A percentile compares a stretch with the other conserved stretches of the same genome.
phyloP scores from a whole-genome alignment of 805 yeast genomes.

The Sugiyamaella marilandica region DNA sequence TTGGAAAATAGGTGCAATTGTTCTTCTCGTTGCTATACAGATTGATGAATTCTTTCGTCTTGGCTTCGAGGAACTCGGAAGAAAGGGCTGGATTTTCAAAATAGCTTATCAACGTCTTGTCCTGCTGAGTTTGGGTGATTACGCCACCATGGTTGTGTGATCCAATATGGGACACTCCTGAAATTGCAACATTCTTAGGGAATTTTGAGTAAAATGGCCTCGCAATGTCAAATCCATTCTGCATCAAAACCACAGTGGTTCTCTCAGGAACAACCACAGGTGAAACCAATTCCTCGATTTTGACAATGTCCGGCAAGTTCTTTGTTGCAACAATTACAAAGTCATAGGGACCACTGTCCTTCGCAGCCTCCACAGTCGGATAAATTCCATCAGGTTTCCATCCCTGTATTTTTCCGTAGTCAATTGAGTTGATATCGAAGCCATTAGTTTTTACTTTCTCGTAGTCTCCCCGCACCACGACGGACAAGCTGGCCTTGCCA shows the following conservation, averaged over 20 bases:
- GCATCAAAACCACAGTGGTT: conserved; percentile 16
- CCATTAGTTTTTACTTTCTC: neutral
- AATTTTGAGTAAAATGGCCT: conserved; percentile 9
- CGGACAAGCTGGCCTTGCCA: neutral
- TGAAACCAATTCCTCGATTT: conserved; percentile 1
- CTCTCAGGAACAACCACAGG: conserved; percentile 15
- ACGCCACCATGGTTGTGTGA: conserved; percentile 2
- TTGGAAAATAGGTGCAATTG: conserved; percentile 1
- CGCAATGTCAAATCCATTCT: conserved; percentile 17
- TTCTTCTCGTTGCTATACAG: conserved; percentile 1
- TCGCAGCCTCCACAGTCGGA: conserved; percentile 1
- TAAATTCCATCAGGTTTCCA: neutral
- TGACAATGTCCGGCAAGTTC: conserved; percentile 1
- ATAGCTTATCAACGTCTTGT: neutral
- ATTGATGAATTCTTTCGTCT: conserved; percentile 2
- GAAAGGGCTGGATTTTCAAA: neutral
- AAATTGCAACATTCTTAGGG: conserved; percentile 13
- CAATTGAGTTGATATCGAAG: neutral
- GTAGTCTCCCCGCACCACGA: neutral
- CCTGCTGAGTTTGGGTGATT: conserved; percentile 2
- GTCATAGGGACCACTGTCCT: neutral
- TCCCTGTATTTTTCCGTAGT: neutral
- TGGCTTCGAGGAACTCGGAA: neutral
- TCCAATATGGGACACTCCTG: conserved; percentile 1
- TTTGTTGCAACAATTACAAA: neutral